Base-by-base conservation (phyloP, 306 rosid species). In the Sindora glabra region DNA sequence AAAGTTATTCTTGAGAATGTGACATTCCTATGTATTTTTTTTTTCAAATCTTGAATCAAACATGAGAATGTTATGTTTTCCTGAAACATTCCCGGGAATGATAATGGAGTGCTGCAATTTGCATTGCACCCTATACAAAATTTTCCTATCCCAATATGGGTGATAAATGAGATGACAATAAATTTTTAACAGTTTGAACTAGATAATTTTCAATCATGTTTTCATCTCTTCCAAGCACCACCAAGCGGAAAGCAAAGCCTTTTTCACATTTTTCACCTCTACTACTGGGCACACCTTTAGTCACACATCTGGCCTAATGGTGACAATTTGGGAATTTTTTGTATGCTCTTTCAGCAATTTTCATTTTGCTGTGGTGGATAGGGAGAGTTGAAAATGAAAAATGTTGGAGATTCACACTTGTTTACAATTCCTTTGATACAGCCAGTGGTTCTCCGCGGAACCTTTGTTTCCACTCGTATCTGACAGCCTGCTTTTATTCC, bases 401-500 rank as follows among this genome's bases (percentile, higher is more conserved):
- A n/a, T n/a, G n/a, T n/a, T n/a, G n/a, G n/a, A 65, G 53, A 30
- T 58, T 23, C 50, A 25, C 14, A 4, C 51, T 53, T 54, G 26
- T 32, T 36, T 8, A 37, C 19, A 24, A 23, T 13, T 51, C 27
- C 27, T 26, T 19, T 41, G 24, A 30, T 24, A 10, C 32, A 58
- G 61, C 17, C 37, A 45, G 32, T 14, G 11, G 12, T 29, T 46
- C 24, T 37, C 13, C 27, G 8, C 19, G 56, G 27, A 39, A n/a
- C 65, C 48, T 53, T 32, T 58, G 46, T 42, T 58, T 51, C 62
- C 51, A 24, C 25, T 27, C 22, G 46, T 26, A 22, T 57, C 56
- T 67, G 34, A 64, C 64, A 16, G 49, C 36, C 57, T 64, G 14
- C 34, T 29, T 46, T 26, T 49, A 22, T 59, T 61, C 56, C 61